A percentile compares a stretch with the other conserved stretches of the same genome.
These are phyloP conservation scores for Achaetomium macrosporum DNA, from an alignment of 2,329 filamentous ascomycete species.

Conservation along the genomic window DNA sequence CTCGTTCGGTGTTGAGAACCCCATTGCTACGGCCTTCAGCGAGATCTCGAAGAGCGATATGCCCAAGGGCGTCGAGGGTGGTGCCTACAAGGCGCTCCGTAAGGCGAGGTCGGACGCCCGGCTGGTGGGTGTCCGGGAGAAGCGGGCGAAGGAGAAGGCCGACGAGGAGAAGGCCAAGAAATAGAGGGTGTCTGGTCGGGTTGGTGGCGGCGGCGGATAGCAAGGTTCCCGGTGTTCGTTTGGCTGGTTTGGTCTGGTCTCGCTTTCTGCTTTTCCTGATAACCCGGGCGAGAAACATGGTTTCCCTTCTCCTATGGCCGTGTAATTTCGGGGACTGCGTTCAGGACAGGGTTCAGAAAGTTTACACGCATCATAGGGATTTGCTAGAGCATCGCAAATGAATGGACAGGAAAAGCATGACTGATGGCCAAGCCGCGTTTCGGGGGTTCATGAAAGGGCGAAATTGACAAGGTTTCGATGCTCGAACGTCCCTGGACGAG, in stretches of 20 bases:
- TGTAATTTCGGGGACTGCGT: slow-evolving; percentile 24
- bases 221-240: slow-evolving; percentile 27
- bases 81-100: slow-evolving; percentile 82
- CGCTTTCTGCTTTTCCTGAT: slow-evolving; percentile 27
- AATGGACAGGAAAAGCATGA: slow-evolving; percentile 29
- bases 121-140: slow-evolving; percentile 78
- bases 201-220: slow-evolving; percentile 21
- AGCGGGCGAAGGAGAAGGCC: slow-evolving; percentile 84
- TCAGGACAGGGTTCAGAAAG: slow-evolving; percentile 23
- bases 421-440: slow-evolving; percentile 14
- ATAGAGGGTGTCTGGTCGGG: slow-evolving; percentile 45
- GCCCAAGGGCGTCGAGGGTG: slow-evolving; percentile 68
- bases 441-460: slow-evolving; percentile 7
- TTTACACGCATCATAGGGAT: slow-evolving; percentile 28
- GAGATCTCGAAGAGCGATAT: slow-evolving; percentile 80
- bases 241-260: slow-evolving; percentile 29
- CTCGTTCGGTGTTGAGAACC: slow-evolving; percentile 49
- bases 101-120: slow-evolving; percentile 77
- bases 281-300: slow-evolving; percentile 23
- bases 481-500: background rate
- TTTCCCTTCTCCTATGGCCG: slow-evolving; percentile 21
- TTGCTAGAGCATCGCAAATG: slow-evolving; percentile 28
- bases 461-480: slow-evolving; percentile 12
- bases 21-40: slow-evolving; percentile 57
- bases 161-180: slow-evolving; percentile 83